A percentile compares a stretch with the other conserved stretches of the same genome.
These are phyloP conservation scores for Magnolia changhungtana DNA, from an alignment of 164 flowering plant genomes.

Conservation along the genomic window DNA sequence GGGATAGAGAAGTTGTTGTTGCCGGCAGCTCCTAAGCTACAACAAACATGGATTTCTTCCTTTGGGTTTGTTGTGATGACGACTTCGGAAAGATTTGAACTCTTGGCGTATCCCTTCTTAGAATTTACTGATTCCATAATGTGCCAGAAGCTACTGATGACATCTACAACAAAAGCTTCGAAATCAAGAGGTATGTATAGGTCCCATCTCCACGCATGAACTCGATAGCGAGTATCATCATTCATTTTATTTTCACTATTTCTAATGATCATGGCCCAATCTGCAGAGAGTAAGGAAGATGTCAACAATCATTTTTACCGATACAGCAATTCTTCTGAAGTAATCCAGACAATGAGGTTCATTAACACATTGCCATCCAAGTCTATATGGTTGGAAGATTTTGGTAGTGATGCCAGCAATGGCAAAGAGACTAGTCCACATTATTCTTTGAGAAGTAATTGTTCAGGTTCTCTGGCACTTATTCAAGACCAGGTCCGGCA, in stretches of 20 bases:
- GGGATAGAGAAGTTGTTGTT: slow-evolving; percentile 76
- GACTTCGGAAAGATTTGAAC: slow-evolving; percentile 46
- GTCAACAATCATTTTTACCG: slow-evolving; percentile 3
- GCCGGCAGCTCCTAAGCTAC: slow-evolving; percentile 64
- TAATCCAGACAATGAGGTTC: slow-evolving; percentile 24
- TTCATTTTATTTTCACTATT: not conserved
- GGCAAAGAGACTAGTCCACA: not conserved
- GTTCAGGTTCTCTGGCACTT: not conserved
- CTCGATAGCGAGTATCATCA: no score
- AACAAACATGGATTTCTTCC: slow-evolving; percentile 66
- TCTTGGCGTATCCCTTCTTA: slow-evolving; percentile 53
- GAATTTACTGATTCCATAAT: slow-evolving; percentile 63
- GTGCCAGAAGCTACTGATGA: slow-evolving; percentile 68
- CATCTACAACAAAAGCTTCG: slow-evolving; percentile 16
- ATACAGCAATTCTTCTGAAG: slow-evolving; percentile 34
- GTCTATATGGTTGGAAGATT: not conserved
- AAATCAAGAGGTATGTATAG: slow-evolving; percentile 15
- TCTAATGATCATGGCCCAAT: not conserved
- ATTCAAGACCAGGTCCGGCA: slow-evolving; percentile 11
- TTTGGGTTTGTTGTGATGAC: slow-evolving; percentile 75
- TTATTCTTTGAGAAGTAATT: not conserved
- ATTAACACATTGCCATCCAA: not conserved
- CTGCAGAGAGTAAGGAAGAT: slow-evolving; percentile 18
- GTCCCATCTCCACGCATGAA: no score
- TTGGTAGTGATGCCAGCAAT: not conserved